phyloP scores from a whole-genome alignment of 139 green algal genomes.

The Yamagishiella unicocca region DNA sequence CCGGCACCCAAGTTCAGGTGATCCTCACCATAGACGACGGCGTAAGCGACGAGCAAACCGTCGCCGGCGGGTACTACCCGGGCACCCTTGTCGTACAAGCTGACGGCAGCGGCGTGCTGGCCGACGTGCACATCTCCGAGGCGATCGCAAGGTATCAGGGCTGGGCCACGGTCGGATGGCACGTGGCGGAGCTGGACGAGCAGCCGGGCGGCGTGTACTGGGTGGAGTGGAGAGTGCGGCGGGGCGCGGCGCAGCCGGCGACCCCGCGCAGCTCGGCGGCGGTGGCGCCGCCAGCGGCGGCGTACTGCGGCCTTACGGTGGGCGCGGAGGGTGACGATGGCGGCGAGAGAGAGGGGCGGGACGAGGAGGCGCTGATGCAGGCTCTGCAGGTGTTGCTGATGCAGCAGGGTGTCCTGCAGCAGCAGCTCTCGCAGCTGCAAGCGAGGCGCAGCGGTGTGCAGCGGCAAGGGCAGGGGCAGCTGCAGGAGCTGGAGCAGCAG shows the following conservation, averaged over 20 bases:
- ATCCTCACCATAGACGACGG: not conserved
- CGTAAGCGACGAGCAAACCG: not conserved
- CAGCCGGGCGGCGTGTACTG: not conserved
- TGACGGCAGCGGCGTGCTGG: constrained; percentile 22
- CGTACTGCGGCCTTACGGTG: not conserved
- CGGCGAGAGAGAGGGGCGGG: not conserved
- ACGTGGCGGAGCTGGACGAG: not conserved
- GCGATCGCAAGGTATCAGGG: not conserved
- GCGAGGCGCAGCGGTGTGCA: not conserved
- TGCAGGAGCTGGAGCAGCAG: not conserved
- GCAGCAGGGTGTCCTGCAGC: not conserved
- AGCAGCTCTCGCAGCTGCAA: not conserved
- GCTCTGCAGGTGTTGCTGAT: not conserved
- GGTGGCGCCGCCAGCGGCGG: not conserved
- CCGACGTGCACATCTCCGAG: not conserved
- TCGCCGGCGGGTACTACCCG: not conserved
- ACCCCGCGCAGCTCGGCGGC: too few relatives aligned
- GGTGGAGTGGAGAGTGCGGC: constrained; percentile 17
- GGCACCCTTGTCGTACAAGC: not conserved
- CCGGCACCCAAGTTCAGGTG: not conserved
- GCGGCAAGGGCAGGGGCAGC: not conserved
- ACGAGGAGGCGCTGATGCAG: not conserved
- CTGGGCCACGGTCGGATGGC: constrained; percentile 7
- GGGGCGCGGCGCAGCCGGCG: not conserved
- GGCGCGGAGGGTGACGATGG: too few relatives aligned